Base-by-base conservation (phyloP, 1,139 yeast species). In the Candida sanyaensis region DNA sequence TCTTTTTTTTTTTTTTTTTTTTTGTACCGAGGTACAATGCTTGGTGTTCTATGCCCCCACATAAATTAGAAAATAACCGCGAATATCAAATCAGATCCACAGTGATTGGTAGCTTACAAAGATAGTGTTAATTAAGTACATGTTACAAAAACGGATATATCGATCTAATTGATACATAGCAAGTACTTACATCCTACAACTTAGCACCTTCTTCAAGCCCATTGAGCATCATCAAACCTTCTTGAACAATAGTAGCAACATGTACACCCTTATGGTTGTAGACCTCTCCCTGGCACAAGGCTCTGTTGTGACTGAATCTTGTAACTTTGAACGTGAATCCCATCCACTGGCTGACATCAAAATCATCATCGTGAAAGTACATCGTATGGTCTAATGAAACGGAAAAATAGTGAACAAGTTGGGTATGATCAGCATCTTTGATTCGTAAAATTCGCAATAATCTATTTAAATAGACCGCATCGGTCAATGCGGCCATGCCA, bases 301-400 rank as follows among this genome's bases (percentile, higher is more conserved):
- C 81, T 50, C 87, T 72, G 45, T 78, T 79, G 51, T 76, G 73
- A 13, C 75, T 76, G 4, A 84, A 69, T 50, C 83, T 71, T 13
- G 81, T 64, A 32, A 80, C 76, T 46, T 69, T 69, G 40, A 81
- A 69, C 44, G 79, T 73, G 49, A 78, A 76, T 12, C 75, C 69
- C 59, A 80, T 64, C 83, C 85, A 84, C 26, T 79, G 69, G 43
- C 78, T 74, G 2, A 75, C 71, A 49, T 75, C 75, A 50, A 80
- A 70, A 48, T 77, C 81, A 34, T 69, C 71, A 53, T 74, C 78
- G 56, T 86, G 91, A 68, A 86, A 85, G 61, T 85, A 84, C 17
- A 88, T 76, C 0, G 81, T 67, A 59, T 86, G 91, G 56, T 86
- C 91, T 55, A 86, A 65, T 10, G 87, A 81, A 9, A 83, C 85